Percentiles rank a stretch among this genome's conserved stretches.
phyloP scores from a whole-genome alignment of 2,329 filamentous ascomycete genomes.

The Ophiostoma himal-ulmi region DNA sequence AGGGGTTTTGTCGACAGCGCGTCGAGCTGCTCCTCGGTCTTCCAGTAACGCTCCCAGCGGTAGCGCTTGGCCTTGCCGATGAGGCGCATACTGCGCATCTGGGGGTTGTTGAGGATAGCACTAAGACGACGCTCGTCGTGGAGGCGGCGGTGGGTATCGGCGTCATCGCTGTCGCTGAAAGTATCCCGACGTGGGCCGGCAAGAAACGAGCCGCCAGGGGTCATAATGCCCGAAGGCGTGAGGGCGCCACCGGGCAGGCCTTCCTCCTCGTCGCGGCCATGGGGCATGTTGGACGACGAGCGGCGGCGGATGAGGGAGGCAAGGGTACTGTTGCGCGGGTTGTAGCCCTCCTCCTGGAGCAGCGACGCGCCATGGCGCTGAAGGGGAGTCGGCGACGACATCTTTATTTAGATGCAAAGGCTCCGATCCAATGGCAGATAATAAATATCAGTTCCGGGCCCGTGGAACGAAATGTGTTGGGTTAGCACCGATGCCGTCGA shows the following conservation, averaged over 20 bases:
- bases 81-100: constrained; percentile 75
- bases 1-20: constrained; percentile 58
- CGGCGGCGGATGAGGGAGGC: constrained; percentile 46
- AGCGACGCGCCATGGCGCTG: constrained; percentile 28
- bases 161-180: constrained; percentile 38
- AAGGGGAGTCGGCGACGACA: constrained; percentile 28
- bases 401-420: not conserved
- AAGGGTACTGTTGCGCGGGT: constrained; percentile 33
- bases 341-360: constrained; percentile 44
- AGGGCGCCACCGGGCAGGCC: constrained; percentile 6
- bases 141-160: constrained; percentile 34
- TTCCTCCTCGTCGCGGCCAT: constrained; percentile 27
- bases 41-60: constrained; percentile 82
- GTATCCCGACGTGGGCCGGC: constrained; percentile 27
- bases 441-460: not conserved
- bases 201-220: constrained; percentile 13
- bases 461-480: not conserved
- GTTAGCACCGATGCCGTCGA: not conserved
- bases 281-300: constrained; percentile 26
- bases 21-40: constrained; percentile 66
- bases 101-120: constrained; percentile 57
- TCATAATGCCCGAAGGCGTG: constrained; percentile 19
- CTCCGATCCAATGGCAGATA: not conserved
- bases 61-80: constrained; percentile 87
- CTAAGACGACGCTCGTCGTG: constrained; percentile 55